phyloP scores from a whole-genome alignment of 2,329 filamentous ascomycete species.

The Fusarium sarcochroum region DNA sequence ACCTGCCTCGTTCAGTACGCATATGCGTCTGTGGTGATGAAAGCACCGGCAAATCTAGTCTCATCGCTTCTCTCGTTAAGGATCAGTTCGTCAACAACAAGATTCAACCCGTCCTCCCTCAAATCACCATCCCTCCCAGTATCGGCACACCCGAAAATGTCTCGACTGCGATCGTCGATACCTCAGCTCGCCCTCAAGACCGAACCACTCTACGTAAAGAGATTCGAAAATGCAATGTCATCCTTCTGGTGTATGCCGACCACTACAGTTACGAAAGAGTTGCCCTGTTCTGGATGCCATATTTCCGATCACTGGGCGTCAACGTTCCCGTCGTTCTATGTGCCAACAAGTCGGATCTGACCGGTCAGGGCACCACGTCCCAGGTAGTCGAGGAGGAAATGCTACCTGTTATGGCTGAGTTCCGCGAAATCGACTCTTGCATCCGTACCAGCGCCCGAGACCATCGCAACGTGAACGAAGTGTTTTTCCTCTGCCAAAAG shows the following conservation, averaged over 20 bases:
- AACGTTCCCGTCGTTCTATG: slow-evolving; percentile 98
- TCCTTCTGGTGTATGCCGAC: slow-evolving; percentile 95
- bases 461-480: slow-evolving; percentile 93
- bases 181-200: slow-evolving; percentile 94
- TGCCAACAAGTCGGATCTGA: slow-evolving; percentile 96
- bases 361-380: slow-evolving; percentile 79
- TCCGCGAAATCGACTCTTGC: slow-evolving; percentile 98
- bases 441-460: slow-evolving; percentile 94
- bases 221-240: slow-evolving; percentile 96
- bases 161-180: slow-evolving; percentile 97
- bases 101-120: slow-evolving; percentile 93
- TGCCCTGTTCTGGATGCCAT: slow-evolving; percentile 97
- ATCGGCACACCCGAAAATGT: slow-evolving; percentile 96
- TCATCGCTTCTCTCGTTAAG: slow-evolving; percentile 96
- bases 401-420: slow-evolving; percentile 97
- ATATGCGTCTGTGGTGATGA: slow-evolving; percentile 98
- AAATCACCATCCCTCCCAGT: slow-evolving; percentile 93
- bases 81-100: slow-evolving; percentile 96
- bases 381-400: slow-evolving; percentile 97
- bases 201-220: slow-evolving; percentile 91
- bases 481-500: slow-evolving; percentile 98
- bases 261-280: slow-evolving; percentile 99
- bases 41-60: slow-evolving; percentile 91
- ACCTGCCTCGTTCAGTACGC: slow-evolving; percentile 69
- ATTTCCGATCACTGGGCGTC: slow-evolving; percentile 97